A percentile compares a stretch with the other conserved stretches of the same genome.
Evolutionary conservation across 148 eudicot genomes (phyloP).

Genomic region (Camellia granthamiana): DNA sequence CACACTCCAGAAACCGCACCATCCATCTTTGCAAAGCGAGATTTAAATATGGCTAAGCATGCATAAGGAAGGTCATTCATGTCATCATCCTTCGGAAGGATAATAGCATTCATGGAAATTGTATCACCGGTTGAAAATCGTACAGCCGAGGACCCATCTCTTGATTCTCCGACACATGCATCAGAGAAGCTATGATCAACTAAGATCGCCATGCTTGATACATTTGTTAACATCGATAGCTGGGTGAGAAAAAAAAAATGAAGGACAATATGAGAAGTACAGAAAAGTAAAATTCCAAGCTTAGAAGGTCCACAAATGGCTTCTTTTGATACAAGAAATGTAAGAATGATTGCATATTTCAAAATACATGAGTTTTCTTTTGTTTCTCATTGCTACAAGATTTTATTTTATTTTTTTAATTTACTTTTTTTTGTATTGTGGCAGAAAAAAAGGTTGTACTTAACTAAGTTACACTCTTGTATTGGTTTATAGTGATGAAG

Average conservation of each 20-base stretch:
- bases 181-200: constrained; percentile 34
- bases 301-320: too few species aligned
- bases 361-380: too few species aligned
- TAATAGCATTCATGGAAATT: constrained; percentile 20
- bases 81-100: neutral
- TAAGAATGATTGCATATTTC: too few species aligned
- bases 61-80: constrained; percentile 12
- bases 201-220: constrained; percentile 38
- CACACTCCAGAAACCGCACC: constrained; percentile 37
- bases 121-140: constrained; percentile 42
- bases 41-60: constrained; percentile 31
- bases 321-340: too few species aligned
- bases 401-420: too few species aligned
- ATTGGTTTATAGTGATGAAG: too few species aligned
- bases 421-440: too few species aligned
- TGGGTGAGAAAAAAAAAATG: neutral
- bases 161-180: constrained; percentile 40
- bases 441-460: too few species aligned
- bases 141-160: constrained; percentile 30
- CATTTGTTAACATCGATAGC: constrained; percentile 27
- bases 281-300: neutral
- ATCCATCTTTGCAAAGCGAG: constrained; percentile 28
- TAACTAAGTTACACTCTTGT: too few species aligned
- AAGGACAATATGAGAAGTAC: neutral
- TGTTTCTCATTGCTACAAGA: too few species aligned